Base-by-base conservation (phyloP, 78 protist species). In the Fonticula alba region DNA sequence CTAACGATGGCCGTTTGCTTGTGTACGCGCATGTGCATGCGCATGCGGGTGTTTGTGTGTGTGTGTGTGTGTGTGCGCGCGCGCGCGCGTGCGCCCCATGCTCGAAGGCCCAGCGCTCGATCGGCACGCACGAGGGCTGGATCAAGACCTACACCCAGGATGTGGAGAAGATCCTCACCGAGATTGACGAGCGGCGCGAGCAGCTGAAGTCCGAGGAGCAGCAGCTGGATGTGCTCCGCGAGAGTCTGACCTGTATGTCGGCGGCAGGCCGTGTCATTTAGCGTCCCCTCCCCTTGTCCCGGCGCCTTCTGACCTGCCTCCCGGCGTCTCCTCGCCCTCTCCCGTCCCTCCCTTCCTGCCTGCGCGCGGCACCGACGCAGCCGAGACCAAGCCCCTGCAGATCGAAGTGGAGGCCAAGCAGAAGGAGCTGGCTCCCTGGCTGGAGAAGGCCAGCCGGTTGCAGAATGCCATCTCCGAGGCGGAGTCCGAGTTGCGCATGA, bases 401-500 rank as follows among this genome's bases (percentile, higher is more conserved):
- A 70, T 0, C 17, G 60, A 82, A 58, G 65, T 87, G 68, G 94
- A 85, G 35, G 74, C 50, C 17, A 55, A 54, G 56, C 90, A 81
- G 72, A 37, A 67, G 61, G 78, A 76, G 66, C 52, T 83, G 37
- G 43, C 66, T 47, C 92, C 92, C 24, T 65, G 17, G 50, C 29
- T 41, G 4, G 65, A 69, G 33, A 41, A 76, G 56, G 40, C 29
- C 32, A 36, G 26, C 27, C 80, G 75, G 26, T 32, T 64, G 29
- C 31, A 72, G 29, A 19, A 75, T 1, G 59, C 43, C 0, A 61
- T 65, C 6, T 70, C 71, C 66, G 41, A 80, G 20, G 66, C 69
- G n/a, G 38, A 55, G 24, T 52, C 86, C 9, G 84, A 83, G 52
- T 27, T 72, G 24, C 37, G 50, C 19, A 62, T 82, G 32, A 29